Evolutionary conservation across 2,329 filamentous ascomycete genomes (phyloP).

Genomic region (Phoma sp.): DNA sequence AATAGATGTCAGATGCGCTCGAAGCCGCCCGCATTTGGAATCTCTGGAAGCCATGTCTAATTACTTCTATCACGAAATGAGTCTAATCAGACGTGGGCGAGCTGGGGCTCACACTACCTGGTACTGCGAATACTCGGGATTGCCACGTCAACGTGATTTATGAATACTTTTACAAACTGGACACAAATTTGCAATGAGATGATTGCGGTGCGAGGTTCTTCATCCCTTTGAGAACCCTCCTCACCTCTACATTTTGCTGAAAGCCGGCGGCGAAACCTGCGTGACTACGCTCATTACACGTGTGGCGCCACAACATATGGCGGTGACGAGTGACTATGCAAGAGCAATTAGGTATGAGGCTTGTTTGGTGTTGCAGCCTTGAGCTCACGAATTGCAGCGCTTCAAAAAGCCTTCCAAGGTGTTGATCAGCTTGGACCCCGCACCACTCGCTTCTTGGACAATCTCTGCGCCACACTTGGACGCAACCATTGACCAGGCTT

Average conservation of each 20-base stretch:
- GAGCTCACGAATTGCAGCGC: conserved; percentile 23
- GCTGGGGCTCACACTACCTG: too few relatives aligned
- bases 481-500: conserved; percentile 24
- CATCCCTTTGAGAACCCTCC: neutral
- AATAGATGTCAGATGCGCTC: too few relatives aligned
- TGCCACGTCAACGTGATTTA: neutral
- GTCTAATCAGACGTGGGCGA: too few relatives aligned
- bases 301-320: conserved; percentile 22
- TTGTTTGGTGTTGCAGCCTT: conserved; percentile 16
- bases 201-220: neutral
- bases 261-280: neutral
- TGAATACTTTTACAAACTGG: neutral
- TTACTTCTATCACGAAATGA: too few relatives aligned
- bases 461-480: conserved; percentile 36
- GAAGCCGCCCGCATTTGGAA: too few relatives aligned
- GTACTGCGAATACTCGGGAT: neutral
- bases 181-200: neutral
- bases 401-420: conserved; percentile 20
- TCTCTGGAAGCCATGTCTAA: too few relatives aligned
- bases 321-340: conserved; percentile 12
- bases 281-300: conserved; percentile 6
- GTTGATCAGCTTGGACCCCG: conserved; percentile 31
- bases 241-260: neutral
- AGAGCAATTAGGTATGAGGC: conserved; percentile 18
- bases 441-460: conserved; percentile 30